Base-by-base conservation (phyloP, 2,329 filamentous ascomycete genomes). In the Microdochium paspali region DNA sequence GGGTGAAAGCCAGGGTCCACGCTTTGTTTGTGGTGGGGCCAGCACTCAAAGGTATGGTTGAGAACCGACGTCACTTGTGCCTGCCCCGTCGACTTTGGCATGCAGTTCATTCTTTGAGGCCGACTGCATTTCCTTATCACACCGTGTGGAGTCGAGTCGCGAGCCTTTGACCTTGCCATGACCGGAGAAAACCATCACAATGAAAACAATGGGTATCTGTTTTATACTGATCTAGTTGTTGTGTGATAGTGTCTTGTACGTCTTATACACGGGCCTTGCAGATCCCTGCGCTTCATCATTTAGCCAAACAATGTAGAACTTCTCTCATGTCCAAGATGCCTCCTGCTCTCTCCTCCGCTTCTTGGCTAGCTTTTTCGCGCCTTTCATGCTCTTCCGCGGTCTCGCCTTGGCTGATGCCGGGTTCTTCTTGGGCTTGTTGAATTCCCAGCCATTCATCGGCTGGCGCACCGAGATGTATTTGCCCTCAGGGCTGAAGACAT, bases 401-500 rank as follows among this genome's bases (percentile, higher is more conserved):
- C 87, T 70, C 15, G 61, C 67, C 54, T 68, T 74, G 57, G 67
- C 70, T 48, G 75, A 71, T 48, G 72, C 66, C 21, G 66, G 65
- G 23, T 69, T 65, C n/a, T 71, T 65, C 13, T 67, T 69, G 24
- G 78, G 77, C 60, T 79, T 80, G 53, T 76, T 77, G 46, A 84
- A 62, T 50, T 83, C 49, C 77, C 82, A 90, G 6, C 80, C 87
- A 56, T 85, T 82, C 72, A 94, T 82, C 1, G 87, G 85, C 53
- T 61, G 63, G 30, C 88, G 73, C 10, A 70, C 67, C 1, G 76
- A 84, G 25, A 97, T 72, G 56, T 86, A 93, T 56, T 80, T 82
- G n/a, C 93, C 93, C 49, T 89, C 76, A 0, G 93, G 93, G 24
- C 79, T 86, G 58, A 85, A 96, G 0, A 97, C 80, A 54, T 97